Base-by-base conservation (phyloP, 768 basidiomycete species). In the Mycena haematopus region DNA sequence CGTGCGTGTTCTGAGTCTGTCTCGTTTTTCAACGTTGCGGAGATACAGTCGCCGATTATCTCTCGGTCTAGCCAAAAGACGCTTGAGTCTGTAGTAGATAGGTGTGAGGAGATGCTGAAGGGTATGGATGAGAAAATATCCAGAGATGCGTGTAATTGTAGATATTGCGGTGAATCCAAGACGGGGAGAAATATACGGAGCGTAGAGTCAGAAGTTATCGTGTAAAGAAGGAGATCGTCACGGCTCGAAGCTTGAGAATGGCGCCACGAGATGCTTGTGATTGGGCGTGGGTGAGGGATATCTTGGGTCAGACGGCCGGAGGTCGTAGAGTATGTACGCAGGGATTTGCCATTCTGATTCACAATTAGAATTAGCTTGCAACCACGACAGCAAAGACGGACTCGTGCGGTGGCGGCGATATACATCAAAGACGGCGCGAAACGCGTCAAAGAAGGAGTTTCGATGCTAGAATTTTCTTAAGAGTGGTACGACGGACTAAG, bases 101-200 rank as follows among this genome's bases (percentile, higher is more conserved):
- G 73, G 42, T 70, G 67, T 19, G 77, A 71, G 44, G 75, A 68
- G 62, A 79, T 59, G 36, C 77, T 75, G 62, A 79, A 74, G 58
- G 83, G 74, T 17, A 86, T 69, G 36, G 90, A 85, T n/a, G 87
- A 85, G 67, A 81, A 86, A 9, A 87, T 73, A 71, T 95, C 92
- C 50, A 96, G 72, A 2, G 91, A 83, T 8, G 89, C 85, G 70
- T 95, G 93, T 6, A 97, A 83, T 73, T 96, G 95, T 42, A 97
- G 81, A 71, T 86, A 84, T 65, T 88, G 86, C 14, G 94, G 93
- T 17, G 88, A 86, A 73, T 97, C 95, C 47, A 97, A 77, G 14
- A 97, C 92, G 6, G 95, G 93, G 35, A 92, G 78, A 74, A 93
- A 96, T 69, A 97, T 86, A 24, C 95, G 87, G 36, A 96, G 73